Conservation (phyloP, 1,139 yeast genomes). For the Lodderomyces theae region DNA sequence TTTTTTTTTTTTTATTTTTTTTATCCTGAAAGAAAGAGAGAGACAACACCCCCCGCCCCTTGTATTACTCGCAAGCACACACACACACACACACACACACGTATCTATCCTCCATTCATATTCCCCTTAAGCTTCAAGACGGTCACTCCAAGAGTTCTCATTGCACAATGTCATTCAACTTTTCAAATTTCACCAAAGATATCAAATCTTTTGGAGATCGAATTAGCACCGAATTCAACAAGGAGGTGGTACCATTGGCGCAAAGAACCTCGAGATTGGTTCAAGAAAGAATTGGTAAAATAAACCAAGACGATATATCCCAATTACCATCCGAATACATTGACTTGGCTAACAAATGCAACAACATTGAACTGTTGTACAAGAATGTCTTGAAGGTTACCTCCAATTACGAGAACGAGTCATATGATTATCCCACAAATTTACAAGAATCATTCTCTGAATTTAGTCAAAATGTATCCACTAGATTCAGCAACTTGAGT, state of each 20-base stretch:
- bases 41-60: no score
- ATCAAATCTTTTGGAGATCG: slow-evolving; percentile 39
- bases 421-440: slow-evolving; percentile 85
- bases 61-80: no score
- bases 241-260: slow-evolving; percentile 60
- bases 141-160: no score
- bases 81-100: no score
- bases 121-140: background rate
- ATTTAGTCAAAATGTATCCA: slow-evolving; percentile 64
- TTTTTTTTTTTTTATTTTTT: no score
- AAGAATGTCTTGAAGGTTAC: slow-evolving; percentile 72
- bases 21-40: no score
- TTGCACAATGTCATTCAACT: slow-evolving; percentile 49
- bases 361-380: slow-evolving; percentile 70
- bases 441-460: slow-evolving; percentile 71
- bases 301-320: slow-evolving; percentile 66
- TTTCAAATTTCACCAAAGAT: slow-evolving; percentile 41
- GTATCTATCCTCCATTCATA: no score
- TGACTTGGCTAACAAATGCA: slow-evolving; percentile 72
- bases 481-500: slow-evolving; percentile 66
- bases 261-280: slow-evolving; percentile 78
- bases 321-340: slow-evolving; percentile 81
- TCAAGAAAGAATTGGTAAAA: slow-evolving; percentile 75
- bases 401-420: slow-evolving; percentile 66
- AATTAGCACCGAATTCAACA: slow-evolving; percentile 42